Base-by-base conservation (phyloP, 176 grass and related monocot species). In the Oryza australiensis region DNA sequence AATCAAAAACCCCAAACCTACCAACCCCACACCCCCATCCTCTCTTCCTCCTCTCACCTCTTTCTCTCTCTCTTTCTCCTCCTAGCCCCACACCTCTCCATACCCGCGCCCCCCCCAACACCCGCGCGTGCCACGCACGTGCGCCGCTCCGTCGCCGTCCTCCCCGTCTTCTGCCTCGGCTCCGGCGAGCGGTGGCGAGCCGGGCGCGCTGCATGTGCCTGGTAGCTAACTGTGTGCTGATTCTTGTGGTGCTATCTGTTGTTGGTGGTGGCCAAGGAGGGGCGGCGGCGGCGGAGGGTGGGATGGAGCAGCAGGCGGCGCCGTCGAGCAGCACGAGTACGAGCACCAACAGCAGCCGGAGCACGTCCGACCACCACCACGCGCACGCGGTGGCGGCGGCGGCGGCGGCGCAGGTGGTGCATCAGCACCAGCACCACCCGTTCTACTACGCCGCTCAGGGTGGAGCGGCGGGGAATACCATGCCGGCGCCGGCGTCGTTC, bases 281-380 rank as follows among this genome's bases (percentile, higher is more conserved):
- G 48, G 1, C 53, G 55, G 55, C 22, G 43, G 26, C 16, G 20
- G 16, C 26, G 7, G 38, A 41, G 1, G 64, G 16, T 23, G 64
- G 16, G 22, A 88, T 90, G 85, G 86, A 87, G 15, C 84, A 83
- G 12, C 55, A 60, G 55, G 81, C 84, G n/a, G 87, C 85, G 45
- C 77, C 87, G 37, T 91, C 83, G 26, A 99, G 97, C 77, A 95
- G 87, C 79, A 95, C 87, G 26, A 95, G 95, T 71, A 98, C 84
- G 2, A 94, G 90, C 32, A 93, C 95, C 82, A 98, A 93, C 87
- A 95, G 91, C 85, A 92, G 96, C 78, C 68, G 96, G 68, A 95
- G 93, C 89, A 94, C 83, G 60, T 93, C 93, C 3, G 93, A 91
- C 12, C 88, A 92, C 26, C 88, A 95, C 79, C 67, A 10, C 9